Conservation (phyloP, 257 asterid species). For the Scutellaria barbata region DNA sequence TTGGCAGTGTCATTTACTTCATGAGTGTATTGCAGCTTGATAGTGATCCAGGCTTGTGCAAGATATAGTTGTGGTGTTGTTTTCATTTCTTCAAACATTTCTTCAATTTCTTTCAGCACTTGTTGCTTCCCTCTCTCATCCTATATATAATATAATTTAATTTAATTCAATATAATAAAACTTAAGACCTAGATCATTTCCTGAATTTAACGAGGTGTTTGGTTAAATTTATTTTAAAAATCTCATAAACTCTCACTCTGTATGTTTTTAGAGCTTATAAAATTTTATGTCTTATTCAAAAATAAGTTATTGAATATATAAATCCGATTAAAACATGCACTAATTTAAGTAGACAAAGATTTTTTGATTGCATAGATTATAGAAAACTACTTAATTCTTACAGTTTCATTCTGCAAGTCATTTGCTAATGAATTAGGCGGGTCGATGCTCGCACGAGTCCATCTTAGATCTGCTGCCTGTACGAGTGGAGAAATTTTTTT, state of each 20-base stretch:
- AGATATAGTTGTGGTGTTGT: neutral
- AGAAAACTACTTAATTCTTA: neutral
- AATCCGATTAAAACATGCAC: too few relatives aligned
- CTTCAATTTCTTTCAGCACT: slow-evolving; percentile 5
- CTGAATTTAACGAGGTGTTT: too few relatives aligned
- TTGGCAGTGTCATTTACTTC: neutral
- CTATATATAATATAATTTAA: neutral
- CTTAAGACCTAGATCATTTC: neutral
- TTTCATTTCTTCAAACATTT: neutral
- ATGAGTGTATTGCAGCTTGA: neutral
- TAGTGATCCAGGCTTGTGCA: slow-evolving; percentile 17
- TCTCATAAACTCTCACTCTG: too few relatives aligned
- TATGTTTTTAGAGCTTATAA: too few relatives aligned
- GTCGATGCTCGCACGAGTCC: neutral
- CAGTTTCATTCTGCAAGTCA: neutral
- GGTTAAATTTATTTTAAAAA: too few relatives aligned
- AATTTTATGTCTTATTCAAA: too few relatives aligned
- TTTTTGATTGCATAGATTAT: too few relatives aligned
- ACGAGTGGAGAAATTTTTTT: neutral
- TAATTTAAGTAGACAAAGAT: too few relatives aligned
- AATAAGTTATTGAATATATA: too few relatives aligned
- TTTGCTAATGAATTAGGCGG: neutral
- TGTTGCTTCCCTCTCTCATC: neutral
- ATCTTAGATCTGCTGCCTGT: slow-evolving; percentile 19
- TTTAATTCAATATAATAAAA: neutral